Base-by-base conservation (phyloP, 129 eudicot genomes). In the Logfia minima region DNA sequence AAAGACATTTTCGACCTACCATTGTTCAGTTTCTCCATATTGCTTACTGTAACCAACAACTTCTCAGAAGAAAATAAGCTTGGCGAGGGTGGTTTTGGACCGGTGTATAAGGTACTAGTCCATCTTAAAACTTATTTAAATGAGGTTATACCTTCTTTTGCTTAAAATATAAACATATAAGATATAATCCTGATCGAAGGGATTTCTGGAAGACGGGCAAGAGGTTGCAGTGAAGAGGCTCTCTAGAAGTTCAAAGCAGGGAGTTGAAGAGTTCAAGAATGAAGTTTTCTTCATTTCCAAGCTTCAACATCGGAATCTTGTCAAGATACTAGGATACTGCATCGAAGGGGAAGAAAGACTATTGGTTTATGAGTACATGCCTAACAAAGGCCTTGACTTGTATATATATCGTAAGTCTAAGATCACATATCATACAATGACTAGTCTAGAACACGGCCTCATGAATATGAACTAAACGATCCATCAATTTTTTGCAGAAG, bases 161-260 rank as follows among this genome's bases (percentile, higher is more conserved):
- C 37, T 4, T 34, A 34, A 34, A 34, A 5, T 34, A 39, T 39
- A 39, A 39, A 39, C 48, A 24, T 24, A 24, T 24, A 24, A 24
- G 1, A 24, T 24, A 24, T 24, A 24, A 24, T 24, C 26, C 26
- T 24, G 26, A 24, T 24, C 26, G 26, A 24, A 80, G 84, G 87
- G 84, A 2, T 48, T 23, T 19, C 29, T 80, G 11, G 67, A 65
- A 18, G 65, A 72, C 0, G 83, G 81, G 22, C 75, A 75, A 55
- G 80, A 78, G 28, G 60, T 86, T 52, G 87, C 90, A 31, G 90
- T 86, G 66, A 86, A 84, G 58, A 68, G 82, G 35, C 85, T 86
- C 28, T 79, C 90, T 18, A 71, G 4, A 28, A 52, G 71, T 17
- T 86, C 90, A 21, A 62, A 79, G 14, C 90, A 86, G 75, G 90